phyloP scores from a whole-genome alignment of 495 filamentous ascomycete species.

The Diplogelasinospora grovesii region DNA sequence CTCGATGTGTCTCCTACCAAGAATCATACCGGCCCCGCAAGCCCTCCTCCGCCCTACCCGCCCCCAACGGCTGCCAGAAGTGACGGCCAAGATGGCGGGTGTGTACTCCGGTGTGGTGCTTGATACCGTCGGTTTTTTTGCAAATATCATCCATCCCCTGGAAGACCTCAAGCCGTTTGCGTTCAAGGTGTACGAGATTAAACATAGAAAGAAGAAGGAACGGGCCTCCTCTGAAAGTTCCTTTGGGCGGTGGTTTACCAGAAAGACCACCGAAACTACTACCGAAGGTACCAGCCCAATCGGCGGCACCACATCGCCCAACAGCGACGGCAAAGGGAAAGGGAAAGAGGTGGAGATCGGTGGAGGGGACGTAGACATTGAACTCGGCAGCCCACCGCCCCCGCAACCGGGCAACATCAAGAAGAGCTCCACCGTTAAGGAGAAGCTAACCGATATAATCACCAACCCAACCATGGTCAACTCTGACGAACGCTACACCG shows the following conservation, averaged over 20 bases:
- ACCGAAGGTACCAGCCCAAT: too few species aligned
- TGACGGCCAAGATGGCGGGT: slow-evolving; percentile 47
- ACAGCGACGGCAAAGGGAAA: background rate
- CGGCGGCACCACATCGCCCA: too few species aligned
- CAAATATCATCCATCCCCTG: slow-evolving; percentile 52
- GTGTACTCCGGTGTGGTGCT: slow-evolving; percentile 51
- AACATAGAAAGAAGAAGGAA: slow-evolving; percentile 26
- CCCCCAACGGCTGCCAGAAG: slow-evolving; percentile 49
- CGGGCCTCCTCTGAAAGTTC: too few species aligned
- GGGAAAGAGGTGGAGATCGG: background rate
- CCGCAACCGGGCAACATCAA: slow-evolving; percentile 16
- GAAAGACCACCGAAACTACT: too few species aligned
- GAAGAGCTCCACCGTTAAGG: slow-evolving; percentile 24
- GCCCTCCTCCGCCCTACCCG: slow-evolving; percentile 52
- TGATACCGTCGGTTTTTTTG: slow-evolving; percentile 54
- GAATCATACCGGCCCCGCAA: slow-evolving; percentile 62
- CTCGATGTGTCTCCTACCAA: slow-evolving; percentile 50
- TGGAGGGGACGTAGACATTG: slow-evolving; percentile 1
- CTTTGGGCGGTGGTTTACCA: too few species aligned
- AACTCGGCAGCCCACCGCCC: slow-evolving; percentile 7
- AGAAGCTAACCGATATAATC: slow-evolving; percentile 30
- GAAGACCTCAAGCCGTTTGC: slow-evolving; percentile 39
- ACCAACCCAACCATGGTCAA: slow-evolving; percentile 29
- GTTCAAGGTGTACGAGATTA: slow-evolving; percentile 44
- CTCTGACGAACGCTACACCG: slow-evolving; percentile 28